Base-by-base conservation (phyloP, 192 early-diverging fungal species). In the Rhizoclosmatium sp. region DNA sequence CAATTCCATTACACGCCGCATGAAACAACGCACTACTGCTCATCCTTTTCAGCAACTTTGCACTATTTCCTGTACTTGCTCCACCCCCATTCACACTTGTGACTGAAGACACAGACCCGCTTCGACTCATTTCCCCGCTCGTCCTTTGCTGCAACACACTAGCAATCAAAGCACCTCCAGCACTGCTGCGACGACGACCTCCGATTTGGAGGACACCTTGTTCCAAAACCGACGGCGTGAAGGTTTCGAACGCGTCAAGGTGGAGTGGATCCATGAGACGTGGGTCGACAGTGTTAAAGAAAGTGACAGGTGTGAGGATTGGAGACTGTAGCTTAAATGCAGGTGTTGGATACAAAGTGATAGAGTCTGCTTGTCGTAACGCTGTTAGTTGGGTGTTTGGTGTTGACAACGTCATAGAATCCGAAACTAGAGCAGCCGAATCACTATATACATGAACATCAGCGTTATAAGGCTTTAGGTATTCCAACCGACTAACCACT, bases 281-380 rank as follows among this genome's bases (percentile, higher is more conserved):
- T 31, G 72, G 72, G 45, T 75, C 72, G 59, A 75, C 72, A 10
- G 72, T 64, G 59, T 75, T 75, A 59, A 75, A 75, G 72, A 75
- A 40, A 4, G 72, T 75, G 60, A 75, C 39, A 14, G 59, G 4
- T 12, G 59, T 5, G 16, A 75, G 61, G 42, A 62, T 59, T 23
- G 45, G 19, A 14, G 72, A n/a, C 5, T n/a, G 14, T 3, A 75
- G 72, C 62, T 75, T 75, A 23, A 75, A 75, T 5, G 72, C 72
- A 2, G 40, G 4, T 4, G 72, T 19, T 39, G 72, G 16, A 45
- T 64, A 39, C n/a, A 75, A 75, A 16, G 72, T 23, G 72, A 75
- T 64, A 7, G 59, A 62, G 59, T 75, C 72, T 44, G 72, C 72
- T 12, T 10, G 42, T 9, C 72, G 72, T 14, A 75, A 56, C 2